Percentiles rank a stretch among this genome's conserved stretches.
Evolutionary conservation across 495 filamentous ascomycete genomes (phyloP).

Genomic region (Talaromyces adpressus): DNA sequence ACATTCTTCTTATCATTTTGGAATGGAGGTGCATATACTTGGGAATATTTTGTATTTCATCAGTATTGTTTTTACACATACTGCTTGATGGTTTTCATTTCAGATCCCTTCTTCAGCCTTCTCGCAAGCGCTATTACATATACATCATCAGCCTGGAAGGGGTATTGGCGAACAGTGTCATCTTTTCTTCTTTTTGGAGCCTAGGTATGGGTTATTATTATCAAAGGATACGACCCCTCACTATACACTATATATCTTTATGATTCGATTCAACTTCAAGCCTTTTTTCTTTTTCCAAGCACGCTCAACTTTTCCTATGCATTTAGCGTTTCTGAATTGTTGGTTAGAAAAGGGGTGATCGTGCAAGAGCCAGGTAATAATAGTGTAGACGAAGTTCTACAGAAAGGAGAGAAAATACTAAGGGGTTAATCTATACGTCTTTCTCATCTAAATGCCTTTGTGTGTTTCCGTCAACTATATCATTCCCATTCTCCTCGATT

Average conservation of each 20-base stretch:
- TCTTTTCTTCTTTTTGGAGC: background rate
- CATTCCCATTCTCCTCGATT: no score
- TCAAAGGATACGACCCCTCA: background rate
- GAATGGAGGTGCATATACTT: conserved; percentile 7
- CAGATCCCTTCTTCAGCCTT: background rate
- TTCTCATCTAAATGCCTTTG: no score
- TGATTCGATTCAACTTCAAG: background rate
- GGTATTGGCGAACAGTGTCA: background rate
- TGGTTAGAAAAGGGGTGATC: background rate
- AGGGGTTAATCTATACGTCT: no score
- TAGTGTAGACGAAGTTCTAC: background rate
- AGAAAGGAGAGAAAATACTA: no score
- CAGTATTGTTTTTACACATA: background rate
- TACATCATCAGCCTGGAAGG: background rate
- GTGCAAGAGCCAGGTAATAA: background rate
- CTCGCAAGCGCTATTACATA: background rate
- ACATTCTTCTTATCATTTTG: background rate
- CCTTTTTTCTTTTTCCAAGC: background rate
- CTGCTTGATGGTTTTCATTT: background rate
- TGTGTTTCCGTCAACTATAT: no score
- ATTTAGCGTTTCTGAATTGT: background rate
- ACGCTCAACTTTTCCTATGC: background rate
- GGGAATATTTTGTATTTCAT: background rate
- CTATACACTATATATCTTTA: background rate
- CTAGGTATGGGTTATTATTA: background rate